These are phyloP conservation scores for Austroboletus niveus DNA, from an alignment of 1,284 basidiomycete species.

Conservation along the genomic window DNA sequence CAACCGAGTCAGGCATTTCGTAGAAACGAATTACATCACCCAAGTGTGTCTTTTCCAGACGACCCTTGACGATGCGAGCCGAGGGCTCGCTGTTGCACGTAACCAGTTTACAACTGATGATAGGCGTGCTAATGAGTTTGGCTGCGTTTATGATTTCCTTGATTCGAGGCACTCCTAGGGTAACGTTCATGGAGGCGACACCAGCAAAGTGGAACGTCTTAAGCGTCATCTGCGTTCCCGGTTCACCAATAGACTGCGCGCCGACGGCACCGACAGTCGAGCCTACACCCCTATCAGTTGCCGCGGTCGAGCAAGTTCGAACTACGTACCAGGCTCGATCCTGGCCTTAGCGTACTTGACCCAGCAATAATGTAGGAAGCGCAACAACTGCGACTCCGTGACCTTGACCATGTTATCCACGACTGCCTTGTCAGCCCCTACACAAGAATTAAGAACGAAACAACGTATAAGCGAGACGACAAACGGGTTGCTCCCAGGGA, in stretches of 20 bases:
- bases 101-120: constrained; percentile 95
- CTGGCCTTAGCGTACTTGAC: constrained; percentile 91
- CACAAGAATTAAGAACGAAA: constrained; percentile 2
- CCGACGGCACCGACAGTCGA: constrained; percentile 98
- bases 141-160: constrained; percentile 99
- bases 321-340: constrained; percentile 78
- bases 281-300: constrained; percentile 43
- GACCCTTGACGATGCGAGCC: constrained; percentile 96
- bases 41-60: constrained; percentile 93
- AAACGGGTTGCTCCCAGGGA: constrained; percentile 72
- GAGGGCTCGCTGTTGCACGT: constrained; percentile 83
- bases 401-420: constrained; percentile 93
- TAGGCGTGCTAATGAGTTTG: constrained; percentile 95
- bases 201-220: constrained; percentile 99
- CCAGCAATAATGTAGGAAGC: constrained; percentile 88
- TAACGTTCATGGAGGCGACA: constrained; percentile 99
- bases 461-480: constrained; percentile 10
- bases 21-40: constrained; percentile 67
- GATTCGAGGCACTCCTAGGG: constrained; percentile 98
- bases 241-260: constrained; percentile 99
- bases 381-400: constrained; percentile 74
- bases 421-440: constrained; percentile 64
- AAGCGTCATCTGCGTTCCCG: constrained; percentile 99
- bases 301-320: not conserved
- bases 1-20: not conserved